A percentile compares a stretch with the other conserved stretches of the same genome.
Evolutionary conservation across 352 stramenopile genomes (phyloP).

Genomic region (Phytophthora melonis): DNA sequence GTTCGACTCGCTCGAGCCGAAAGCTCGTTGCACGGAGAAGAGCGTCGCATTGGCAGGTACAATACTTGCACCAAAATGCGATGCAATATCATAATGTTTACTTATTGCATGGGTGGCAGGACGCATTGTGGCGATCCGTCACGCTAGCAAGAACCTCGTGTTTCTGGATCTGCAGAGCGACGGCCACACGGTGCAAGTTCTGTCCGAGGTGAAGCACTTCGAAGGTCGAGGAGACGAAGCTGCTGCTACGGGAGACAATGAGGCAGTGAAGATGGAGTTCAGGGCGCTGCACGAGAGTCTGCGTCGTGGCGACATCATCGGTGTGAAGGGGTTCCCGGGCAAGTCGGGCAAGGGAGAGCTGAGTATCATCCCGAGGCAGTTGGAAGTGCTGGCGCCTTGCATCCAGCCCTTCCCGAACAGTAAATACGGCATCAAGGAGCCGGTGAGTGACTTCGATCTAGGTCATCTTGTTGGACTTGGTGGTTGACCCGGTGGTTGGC

Average conservation of each 20-base stretch:
- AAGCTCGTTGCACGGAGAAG: constrained; percentile 65
- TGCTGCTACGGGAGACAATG: constrained; percentile 31
- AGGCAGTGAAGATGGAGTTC: constrained; percentile 63
- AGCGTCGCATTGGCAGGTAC: constrained; percentile 66
- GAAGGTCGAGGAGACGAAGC: constrained; percentile 43
- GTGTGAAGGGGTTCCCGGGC: constrained; percentile 78
- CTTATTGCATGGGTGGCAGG: constrained; percentile 31
- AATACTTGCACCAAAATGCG: constrained; percentile 4
- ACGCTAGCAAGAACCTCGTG: constrained; percentile 85
- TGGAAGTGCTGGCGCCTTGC: constrained; percentile 96
- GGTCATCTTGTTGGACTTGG: not conserved
- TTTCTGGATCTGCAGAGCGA: constrained; percentile 82
- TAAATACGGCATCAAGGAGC: constrained; percentile 96
- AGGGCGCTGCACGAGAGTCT: constrained; percentile 71
- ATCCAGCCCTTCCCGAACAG: constrained; percentile 86
- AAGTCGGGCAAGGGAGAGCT: constrained; percentile 87
- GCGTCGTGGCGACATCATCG: constrained; percentile 84
- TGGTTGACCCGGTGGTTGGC: constrained; percentile 11
- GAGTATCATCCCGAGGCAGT: constrained; percentile 84
- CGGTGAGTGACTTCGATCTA: constrained; percentile 41
- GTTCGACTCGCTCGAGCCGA: constrained; percentile 60
- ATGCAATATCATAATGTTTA: constrained; percentile 4
- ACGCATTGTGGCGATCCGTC: constrained; percentile 79
- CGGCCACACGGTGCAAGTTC: constrained; percentile 73
- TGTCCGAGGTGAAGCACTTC: constrained; percentile 83